Conservation (phyloP, 345 rosid species). For the Schrenkiella parvula region DNA sequence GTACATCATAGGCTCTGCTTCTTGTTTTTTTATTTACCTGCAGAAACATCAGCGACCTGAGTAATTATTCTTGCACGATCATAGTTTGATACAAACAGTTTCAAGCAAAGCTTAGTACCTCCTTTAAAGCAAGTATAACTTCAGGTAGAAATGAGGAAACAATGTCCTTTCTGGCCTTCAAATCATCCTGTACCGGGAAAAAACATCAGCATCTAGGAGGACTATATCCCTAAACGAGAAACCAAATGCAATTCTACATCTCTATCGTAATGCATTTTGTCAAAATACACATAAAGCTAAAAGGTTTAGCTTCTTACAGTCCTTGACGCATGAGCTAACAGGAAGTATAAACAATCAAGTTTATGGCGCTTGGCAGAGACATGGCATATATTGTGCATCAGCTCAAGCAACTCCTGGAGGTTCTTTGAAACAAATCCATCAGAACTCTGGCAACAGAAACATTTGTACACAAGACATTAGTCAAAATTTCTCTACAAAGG, state of each 20-base stretch:
- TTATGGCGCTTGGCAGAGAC: constrained; percentile 91
- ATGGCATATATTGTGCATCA: constrained; percentile 82
- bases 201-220: background rate
- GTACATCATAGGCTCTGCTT: constrained; percentile 89
- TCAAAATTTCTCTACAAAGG: background rate
- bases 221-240: background rate
- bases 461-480: constrained; percentile 19
- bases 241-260: background rate
- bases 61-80: constrained; percentile 8
- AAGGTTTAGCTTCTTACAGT: constrained; percentile 27
- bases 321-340: constrained; percentile 63
- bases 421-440: constrained; percentile 55
- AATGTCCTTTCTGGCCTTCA: constrained; percentile 50
- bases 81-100: constrained; percentile 4
- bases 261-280: background rate
- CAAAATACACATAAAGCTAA: constrained; percentile 6
- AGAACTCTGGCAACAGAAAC: constrained; percentile 42
- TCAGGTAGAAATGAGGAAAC: constrained; percentile 80
- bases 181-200: constrained; percentile 45
- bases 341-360: constrained; percentile 82
- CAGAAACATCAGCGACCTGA: constrained; percentile 9
- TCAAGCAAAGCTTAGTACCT: constrained; percentile 50
- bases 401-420: constrained; percentile 59
- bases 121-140: constrained; percentile 84
- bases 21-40: constrained; percentile 92